A percentile compares a stretch with the other conserved stretches of the same genome.
Evolutionary conservation across 352 stramenopile genomes (phyloP).

Genomic region (Phytophthora cactorum): DNA sequence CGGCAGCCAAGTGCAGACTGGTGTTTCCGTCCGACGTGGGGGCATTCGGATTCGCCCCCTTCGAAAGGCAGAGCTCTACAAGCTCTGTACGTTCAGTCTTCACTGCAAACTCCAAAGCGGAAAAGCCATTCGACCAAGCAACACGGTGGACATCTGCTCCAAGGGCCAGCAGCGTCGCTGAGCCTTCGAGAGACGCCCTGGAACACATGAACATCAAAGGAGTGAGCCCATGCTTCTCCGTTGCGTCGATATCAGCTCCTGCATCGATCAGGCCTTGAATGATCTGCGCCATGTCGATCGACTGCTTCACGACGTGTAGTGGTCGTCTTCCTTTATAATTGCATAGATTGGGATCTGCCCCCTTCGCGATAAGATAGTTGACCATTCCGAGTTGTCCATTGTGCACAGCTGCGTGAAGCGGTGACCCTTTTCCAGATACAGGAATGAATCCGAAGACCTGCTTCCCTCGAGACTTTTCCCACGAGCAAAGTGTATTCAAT

Average conservation of each 20-base stretch:
- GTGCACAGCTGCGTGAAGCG: conserved; percentile 70
- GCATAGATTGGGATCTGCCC: conserved; percentile 59
- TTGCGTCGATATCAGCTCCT: conserved; percentile 64
- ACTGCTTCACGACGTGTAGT: conserved; percentile 68
- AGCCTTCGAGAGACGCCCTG: conserved; percentile 66
- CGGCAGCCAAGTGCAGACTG: conserved; percentile 73
- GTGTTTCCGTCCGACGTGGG: conserved; percentile 70
- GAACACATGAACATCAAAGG: conserved; percentile 82
- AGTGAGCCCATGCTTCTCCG: conserved; percentile 73
- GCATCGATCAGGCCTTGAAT: conserved; percentile 65
- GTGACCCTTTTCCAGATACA: conserved; percentile 52
- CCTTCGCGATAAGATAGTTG: conserved; percentile 61
- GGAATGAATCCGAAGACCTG: conserved; percentile 77
- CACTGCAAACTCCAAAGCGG: conserved; percentile 69
- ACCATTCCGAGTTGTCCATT: conserved; percentile 70
- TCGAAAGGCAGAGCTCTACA: conserved; percentile 74
- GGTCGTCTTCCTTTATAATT: conserved; percentile 67
- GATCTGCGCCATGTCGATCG: conserved; percentile 64
- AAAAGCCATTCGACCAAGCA: conserved; percentile 82
- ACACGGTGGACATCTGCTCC: conserved; percentile 67
- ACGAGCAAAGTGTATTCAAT: conserved; percentile 71
- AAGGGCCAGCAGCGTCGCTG: conserved; percentile 70
- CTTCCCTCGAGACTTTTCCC: conserved; percentile 74
- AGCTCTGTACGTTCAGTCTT: conserved; percentile 46
- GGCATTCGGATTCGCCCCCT: conserved; percentile 68